Percentiles rank a stretch among this genome's conserved stretches.
Conservation (phyloP, 2,329 filamentous ascomycete genomes). For the Colletotrichum godetiae region DNA sequence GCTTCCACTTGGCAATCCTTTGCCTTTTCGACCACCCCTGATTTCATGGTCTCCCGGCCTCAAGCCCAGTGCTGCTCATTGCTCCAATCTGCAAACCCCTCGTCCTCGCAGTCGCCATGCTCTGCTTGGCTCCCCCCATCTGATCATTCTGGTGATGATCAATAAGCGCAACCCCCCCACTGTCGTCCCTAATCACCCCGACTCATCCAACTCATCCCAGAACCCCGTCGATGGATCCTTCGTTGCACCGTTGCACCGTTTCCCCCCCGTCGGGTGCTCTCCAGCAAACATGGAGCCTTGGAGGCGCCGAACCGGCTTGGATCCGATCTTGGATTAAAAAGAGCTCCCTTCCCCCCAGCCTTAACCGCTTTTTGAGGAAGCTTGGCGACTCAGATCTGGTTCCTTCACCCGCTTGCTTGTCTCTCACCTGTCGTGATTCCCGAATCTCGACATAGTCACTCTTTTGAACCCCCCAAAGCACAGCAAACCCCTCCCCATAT, state of each 20-base stretch:
- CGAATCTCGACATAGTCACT: conserved; percentile 16
- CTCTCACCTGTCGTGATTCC: background rate
- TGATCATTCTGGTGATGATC: conserved; percentile 16
- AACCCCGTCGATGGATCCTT: conserved; percentile 1
- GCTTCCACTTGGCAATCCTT: background rate
- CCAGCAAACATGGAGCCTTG: background rate
- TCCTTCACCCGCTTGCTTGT: conserved; percentile 19
- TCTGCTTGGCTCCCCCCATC: background rate
- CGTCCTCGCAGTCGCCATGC: background rate
- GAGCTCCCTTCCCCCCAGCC: conserved; percentile 4
- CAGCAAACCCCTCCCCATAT: background rate
- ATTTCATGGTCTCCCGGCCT: background rate
- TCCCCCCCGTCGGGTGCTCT: background rate
- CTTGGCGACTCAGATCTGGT: conserved; percentile 28
- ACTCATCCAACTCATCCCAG: background rate
- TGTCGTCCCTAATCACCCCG: conserved; percentile 29
- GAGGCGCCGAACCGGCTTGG: conserved; percentile 26
- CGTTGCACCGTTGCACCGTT: background rate
- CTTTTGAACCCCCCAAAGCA: background rate
- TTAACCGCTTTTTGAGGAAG: background rate
- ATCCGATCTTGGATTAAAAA: conserved; percentile 19
- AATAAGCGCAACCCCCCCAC: conserved; percentile 10
- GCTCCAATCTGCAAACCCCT: conserved; percentile 20
- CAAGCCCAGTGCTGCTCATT: background rate
- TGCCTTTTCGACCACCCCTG: background rate